Evolutionary conservation across 768 basidiomycete genomes (phyloP), one percentile per base, ranked within the genome.

Genomic region (Tulasnella calospora): DNA sequence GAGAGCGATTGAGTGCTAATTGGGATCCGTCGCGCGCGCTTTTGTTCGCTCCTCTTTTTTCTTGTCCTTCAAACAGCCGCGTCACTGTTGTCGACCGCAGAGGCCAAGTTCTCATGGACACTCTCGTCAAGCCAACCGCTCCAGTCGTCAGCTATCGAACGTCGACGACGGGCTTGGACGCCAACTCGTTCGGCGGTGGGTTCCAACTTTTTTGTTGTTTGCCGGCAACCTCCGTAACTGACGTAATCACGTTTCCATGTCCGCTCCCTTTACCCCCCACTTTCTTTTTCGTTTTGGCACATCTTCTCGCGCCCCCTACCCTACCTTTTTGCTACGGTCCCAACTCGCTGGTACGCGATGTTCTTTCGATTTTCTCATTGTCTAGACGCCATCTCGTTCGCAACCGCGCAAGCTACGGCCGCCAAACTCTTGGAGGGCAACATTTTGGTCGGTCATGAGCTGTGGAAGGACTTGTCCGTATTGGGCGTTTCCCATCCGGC

Each of bases 141-240:
- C 71, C 78, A 17, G 78, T 79, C 10, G 78, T 79, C 51, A 79
- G 78, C 61, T 79, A 74, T 46, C 78, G 78, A 9, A 79, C 78
- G 38, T 55, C 72, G 30, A 51, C 78, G 19, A 79, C 78, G n/a
- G 78, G 78, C 9, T 40, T 79, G 30, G 73, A 79, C 30, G 74
- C 78, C 12, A 57, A 57, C 44, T 77, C 41, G 12, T 79, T 79
- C 35, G 40, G 30, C 17, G 51, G 78, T 79, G 36, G 8, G 78
- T 78, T 30, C 30, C 15, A 67, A 67, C 61, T 67, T 67, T 67
- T 67, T 67, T 67, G 27, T 17, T 55, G 51, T 55, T 35, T 10
- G 27, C 55, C 61, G 61, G 61, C 61, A 67, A 33, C 30, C 61
- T 35, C 61, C 61, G 61, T 67, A 33, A 33, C 61, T 67, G 61